Evolutionary conservation across 139 green algal species (phyloP), one percentile per base, ranked within the genome.

Genomic region (Limnomonas spitsbergensis): DNA sequence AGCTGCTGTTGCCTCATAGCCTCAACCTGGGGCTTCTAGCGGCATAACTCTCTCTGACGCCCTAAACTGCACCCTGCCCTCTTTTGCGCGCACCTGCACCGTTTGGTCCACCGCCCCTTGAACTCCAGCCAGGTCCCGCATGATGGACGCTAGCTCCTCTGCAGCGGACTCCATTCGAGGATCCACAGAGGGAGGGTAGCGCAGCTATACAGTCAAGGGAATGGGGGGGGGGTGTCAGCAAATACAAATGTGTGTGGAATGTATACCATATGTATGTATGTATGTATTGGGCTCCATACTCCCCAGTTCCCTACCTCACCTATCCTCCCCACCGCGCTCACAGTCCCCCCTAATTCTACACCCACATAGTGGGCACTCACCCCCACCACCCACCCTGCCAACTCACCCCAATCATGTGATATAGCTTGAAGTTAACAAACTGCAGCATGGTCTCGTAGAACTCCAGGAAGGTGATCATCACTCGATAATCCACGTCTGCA

Each of bases 401-500:
- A n/a, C 84, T 82, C 82, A 95, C 86, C 52, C 91, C 91, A 38
- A 95, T 83, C 2, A 77, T 84, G 82, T 98, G 90, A 91, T 99
- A 99, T 37, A 99, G 91, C 81, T 97, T 97, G 90, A 94, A 98
- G 86, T 97, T 94, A 34, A 98, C 92, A 85, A 99, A 99, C 80
- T 91, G 84, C 79, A 96, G 77, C 73, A 98, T 84, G 2, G 91
- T 95, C 40, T 89, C 76, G 88, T 99, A 97, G 76, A 99, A 98
- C 84, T 99, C 96, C 78, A 99, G 89, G 89, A 99, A 99, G 35
- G 96, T 99, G 4, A 97, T 77, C 95, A 99, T 98, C 35, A 99
- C 95, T 2, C 89, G 85, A 88, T 94, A 99, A 89, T 99, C 96
- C 38, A 99, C 95, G 78, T 99, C 96, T 20, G 81, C 69, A 27